Conservation (phyloP, 2,329 filamentous ascomycete species). For the Teratosphaeria zuluensis region DNA sequence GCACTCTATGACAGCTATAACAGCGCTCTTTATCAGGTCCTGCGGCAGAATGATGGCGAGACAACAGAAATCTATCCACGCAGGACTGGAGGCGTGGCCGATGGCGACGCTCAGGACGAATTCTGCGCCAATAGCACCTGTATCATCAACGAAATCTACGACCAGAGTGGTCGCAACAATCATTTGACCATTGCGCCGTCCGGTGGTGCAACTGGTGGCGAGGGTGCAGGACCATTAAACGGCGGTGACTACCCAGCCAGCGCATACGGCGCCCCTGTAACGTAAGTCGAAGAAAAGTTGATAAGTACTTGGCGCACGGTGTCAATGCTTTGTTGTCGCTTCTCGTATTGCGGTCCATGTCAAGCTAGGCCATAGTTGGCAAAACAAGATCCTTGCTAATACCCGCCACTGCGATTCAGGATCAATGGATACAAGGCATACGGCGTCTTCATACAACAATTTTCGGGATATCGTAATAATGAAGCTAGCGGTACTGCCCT, state of each 20-base stretch:
- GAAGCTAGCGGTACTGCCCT: slow-evolving; percentile 42
- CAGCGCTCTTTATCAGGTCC: slow-evolving; percentile 51
- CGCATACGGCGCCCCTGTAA: slow-evolving; percentile 48
- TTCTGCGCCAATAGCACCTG: slow-evolving; percentile 55
- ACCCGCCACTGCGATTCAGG: neutral
- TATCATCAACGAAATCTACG: slow-evolving; percentile 53
- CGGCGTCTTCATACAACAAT: slow-evolving; percentile 52
- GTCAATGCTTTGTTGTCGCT: neutral
- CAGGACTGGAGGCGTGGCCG: slow-evolving; percentile 52
- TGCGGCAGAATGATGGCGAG: slow-evolving; percentile 43
- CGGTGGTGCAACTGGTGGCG: slow-evolving; percentile 46
- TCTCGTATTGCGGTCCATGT: slow-evolving; percentile 40
- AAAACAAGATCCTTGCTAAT: neutral
- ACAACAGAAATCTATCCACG: slow-evolving; percentile 43
- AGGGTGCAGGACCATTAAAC: slow-evolving; percentile 33
- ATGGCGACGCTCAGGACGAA: slow-evolving; percentile 48
- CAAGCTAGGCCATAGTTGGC: slow-evolving; percentile 48
- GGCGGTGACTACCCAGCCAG: slow-evolving; percentile 52
- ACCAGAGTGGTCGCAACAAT: slow-evolving; percentile 54
- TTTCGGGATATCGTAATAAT: slow-evolving; percentile 55
- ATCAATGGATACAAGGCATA: slow-evolving; percentile 47
- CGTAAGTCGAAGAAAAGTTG: neutral
- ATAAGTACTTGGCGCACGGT: too few relatives aligned
- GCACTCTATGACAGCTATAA: slow-evolving; percentile 47
- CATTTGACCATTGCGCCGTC: slow-evolving; percentile 53